These are phyloP conservation scores for Rhizopogon roseolus DNA, from an alignment of 768 basidiomycete species.

Conservation along the genomic window DNA sequence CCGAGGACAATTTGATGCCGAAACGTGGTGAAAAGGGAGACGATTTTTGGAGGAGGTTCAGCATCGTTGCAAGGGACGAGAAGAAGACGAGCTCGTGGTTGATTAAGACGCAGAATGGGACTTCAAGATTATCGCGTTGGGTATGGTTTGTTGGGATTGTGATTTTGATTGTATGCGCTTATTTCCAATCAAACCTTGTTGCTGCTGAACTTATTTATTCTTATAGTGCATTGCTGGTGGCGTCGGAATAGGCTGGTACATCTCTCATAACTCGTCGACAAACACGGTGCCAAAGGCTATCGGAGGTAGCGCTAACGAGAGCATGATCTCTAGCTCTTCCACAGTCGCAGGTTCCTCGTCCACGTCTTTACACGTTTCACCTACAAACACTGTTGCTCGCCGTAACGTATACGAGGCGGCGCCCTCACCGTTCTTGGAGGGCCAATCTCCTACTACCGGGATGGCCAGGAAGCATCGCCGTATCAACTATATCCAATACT, in stretches of 20 bases:
- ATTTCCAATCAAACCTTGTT: neutral
- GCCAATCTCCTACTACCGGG: neutral
- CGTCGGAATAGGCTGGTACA: constrained; percentile 55
- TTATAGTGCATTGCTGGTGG: constrained; percentile 47
- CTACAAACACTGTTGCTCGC: constrained; percentile 55
- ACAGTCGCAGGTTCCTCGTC: constrained; percentile 9
- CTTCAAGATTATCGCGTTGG: constrained; percentile 54
- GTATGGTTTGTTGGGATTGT: constrained; percentile 66
- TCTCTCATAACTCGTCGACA: constrained; percentile 44
- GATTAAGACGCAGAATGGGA: constrained; percentile 51
- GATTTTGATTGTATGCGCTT: constrained; percentile 44
- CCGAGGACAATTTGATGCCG: constrained; percentile 65
- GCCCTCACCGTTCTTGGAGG: constrained; percentile 10
- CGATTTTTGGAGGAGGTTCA: constrained; percentile 85
- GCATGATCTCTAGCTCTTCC: constrained; percentile 16
- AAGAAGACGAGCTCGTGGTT: constrained; percentile 63
- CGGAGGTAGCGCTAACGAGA: constrained; percentile 57
- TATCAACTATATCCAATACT: constrained; percentile 9
- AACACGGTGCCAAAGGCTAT: constrained; percentile 55
- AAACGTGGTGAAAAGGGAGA: constrained; percentile 70
- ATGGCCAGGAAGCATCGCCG: constrained; percentile 10
- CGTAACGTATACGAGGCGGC: constrained; percentile 20
- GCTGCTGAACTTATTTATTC: neutral
- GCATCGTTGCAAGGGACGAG: constrained; percentile 75
- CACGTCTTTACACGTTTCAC: constrained; percentile 42